Evolutionary conservation across 805 yeast genomes (phyloP).

Genomic region (Candida parachauliodes): DNA sequence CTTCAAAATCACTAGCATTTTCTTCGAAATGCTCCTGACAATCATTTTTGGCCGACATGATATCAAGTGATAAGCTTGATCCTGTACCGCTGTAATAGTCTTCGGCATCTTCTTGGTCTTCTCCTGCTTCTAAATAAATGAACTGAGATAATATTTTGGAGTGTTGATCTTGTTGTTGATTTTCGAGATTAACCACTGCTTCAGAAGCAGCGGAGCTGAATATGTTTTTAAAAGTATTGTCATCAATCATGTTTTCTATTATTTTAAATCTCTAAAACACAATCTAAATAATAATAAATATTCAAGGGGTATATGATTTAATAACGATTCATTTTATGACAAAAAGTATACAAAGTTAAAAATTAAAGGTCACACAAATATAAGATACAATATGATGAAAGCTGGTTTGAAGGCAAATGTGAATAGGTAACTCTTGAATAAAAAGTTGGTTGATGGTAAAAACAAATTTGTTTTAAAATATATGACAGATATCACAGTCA

Average conservation of each 20-base stretch:
- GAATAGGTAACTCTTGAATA: too few species aligned
- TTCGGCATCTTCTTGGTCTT: not conserved
- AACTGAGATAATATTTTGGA: slow-evolving; percentile 5
- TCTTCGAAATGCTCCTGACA: slow-evolving; percentile 2
- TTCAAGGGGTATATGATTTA: not conserved
- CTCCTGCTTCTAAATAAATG: slow-evolving; percentile 7
- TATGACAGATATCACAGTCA: not conserved
- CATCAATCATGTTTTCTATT: slow-evolving; percentile 11
- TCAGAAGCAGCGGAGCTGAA: slow-evolving; percentile 5
- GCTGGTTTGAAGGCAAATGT: not conserved
- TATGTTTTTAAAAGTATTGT: slow-evolving; percentile 11
- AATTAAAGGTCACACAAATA: slow-evolving; percentile 1
- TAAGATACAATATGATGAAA: not conserved
- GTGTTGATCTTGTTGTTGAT: slow-evolving; percentile 4
- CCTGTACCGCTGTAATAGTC: slow-evolving; percentile 1
- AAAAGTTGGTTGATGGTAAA: not conserved
- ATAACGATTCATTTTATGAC: slow-evolving; percentile 3
- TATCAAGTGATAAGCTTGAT: slow-evolving; percentile 9
- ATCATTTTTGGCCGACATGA: slow-evolving; percentile 9
- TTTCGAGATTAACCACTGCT: slow-evolving; percentile 5
- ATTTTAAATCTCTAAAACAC: slow-evolving; percentile 5
- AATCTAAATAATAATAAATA: slow-evolving; percentile 11
- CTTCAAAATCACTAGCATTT: slow-evolving; percentile 6
- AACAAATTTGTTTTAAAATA: too few species aligned
- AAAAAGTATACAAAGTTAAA: not conserved